Evolutionary conservation across 169 alveolate species (phyloP).

Genomic region (Plasmodium knowlesi): DNA sequence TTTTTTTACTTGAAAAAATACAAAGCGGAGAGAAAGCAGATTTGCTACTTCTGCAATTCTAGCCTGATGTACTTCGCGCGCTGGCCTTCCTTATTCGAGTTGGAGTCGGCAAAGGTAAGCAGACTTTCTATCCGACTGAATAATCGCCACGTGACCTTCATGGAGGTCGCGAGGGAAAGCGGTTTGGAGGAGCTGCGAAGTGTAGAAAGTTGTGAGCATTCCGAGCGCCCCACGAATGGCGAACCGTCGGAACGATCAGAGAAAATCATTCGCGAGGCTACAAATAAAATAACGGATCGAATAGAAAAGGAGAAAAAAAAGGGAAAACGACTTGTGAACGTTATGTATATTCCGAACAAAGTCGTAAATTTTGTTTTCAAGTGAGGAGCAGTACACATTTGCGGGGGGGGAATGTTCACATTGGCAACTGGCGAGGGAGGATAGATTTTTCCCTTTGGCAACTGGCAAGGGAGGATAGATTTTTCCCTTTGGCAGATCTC

Average conservation of each 20-base stretch:
- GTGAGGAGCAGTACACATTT: not conserved
- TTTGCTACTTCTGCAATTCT: conserved; percentile 61
- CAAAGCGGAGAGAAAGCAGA: conserved; percentile 21
- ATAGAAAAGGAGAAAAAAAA: conserved; percentile 33
- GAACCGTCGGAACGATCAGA: not conserved
- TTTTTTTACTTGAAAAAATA: conserved; percentile 62
- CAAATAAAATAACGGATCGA: conserved; percentile 30
- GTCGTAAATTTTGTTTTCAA: conserved; percentile 31
- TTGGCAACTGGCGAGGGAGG: too few relatives aligned
- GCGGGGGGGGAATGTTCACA: not conserved
- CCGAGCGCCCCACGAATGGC: not conserved
- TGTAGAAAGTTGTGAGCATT: not conserved
- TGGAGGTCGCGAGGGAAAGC: not conserved
- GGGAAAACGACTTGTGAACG: conserved; percentile 38
- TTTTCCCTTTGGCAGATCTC: not conserved
- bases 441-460: too few relatives aligned
- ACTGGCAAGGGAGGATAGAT: not conserved
- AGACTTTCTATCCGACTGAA: conserved; percentile 29
- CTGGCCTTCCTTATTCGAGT: conserved; percentile 62
- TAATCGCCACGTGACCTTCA: conserved; percentile 38
- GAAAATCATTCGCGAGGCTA: conserved; percentile 13
- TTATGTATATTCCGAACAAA: conserved; percentile 40
- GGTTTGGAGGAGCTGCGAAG: not conserved
- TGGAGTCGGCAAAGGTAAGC: not conserved
- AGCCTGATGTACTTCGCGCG: conserved; percentile 16